Conservation (phyloP, 805 yeast genomes). For the Ogataea naganishii region DNA sequence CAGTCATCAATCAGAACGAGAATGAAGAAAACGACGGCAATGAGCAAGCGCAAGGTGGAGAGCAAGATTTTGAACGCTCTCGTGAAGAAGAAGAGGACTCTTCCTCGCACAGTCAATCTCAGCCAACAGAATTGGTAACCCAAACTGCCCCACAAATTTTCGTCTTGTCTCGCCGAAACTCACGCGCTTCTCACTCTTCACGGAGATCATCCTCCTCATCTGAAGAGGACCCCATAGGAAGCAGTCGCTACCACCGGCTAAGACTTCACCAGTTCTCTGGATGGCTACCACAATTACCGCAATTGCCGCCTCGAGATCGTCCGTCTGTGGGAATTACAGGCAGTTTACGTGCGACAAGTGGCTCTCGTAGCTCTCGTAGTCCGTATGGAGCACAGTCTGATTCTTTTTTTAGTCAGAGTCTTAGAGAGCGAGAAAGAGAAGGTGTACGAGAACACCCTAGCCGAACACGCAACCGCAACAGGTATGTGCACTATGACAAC, state of each 20-base stretch:
- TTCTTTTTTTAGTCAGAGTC: not conserved
- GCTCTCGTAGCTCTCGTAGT: not conserved
- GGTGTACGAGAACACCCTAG: not conserved
- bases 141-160: not conserved
- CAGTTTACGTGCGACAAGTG: not conserved
- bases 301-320: not conserved
- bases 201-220: not conserved
- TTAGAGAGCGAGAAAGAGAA: not conserved
- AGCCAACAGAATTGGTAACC: no score
- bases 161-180: not conserved
- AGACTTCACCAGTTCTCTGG: no score
- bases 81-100: no score
- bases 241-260: no score
- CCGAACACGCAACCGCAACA: slow-evolving; percentile 2
- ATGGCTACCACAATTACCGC: no score
- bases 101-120: no score
- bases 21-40: not conserved
- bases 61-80: not conserved
- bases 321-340: not conserved
- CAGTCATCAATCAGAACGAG: no score
- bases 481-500: slow-evolving; percentile 1
- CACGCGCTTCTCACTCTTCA: not conserved
- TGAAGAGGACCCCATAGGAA: not conserved
- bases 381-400: not conserved
- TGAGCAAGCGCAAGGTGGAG: not conserved